Base-by-base conservation (phyloP, 106 monocot genomes). In the Dendrobium catenatum region DNA sequence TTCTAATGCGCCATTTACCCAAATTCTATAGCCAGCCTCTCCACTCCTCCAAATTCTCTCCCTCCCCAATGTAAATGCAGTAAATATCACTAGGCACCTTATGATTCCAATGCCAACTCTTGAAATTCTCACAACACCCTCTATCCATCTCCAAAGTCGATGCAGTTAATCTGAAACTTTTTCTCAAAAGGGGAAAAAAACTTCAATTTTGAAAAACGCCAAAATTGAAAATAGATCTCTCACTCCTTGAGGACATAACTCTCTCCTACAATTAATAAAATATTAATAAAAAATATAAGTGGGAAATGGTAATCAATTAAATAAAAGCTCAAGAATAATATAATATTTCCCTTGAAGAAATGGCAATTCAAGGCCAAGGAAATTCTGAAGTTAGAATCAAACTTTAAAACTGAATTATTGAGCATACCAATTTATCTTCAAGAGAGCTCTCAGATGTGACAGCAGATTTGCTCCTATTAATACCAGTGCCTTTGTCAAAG, bases 361-460 rank as follows among this genome's bases (percentile, higher is more conserved):
- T n/a, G 22, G 8, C 22, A 4, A 61, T 22, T 61, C 22, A 4
- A 61, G 33, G 9, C 13, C 3, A 37, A 70, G n/a, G 74, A 74
- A 74, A 74, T 74, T n/a, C 43, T 74, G 16, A 20, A 74, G 19
- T 74, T 44, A 44, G 1, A 74, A 44, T 44, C 43, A 20, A 74
- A 19, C 4, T 17, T 1, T 74, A 44, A 42, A 2, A 0, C 22
- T 8, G 43, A 20, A 74, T 42, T 42, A 42, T 18, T 72, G 74
- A 74, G 74, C 20, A 76, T 89, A 89, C 89, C 83, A 82, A 16
- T 54, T 77, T 92, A 76, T 90, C 92, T 76, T 89, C 92, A 26
- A 78, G n/a, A 59, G 82, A 72, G 72, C 44, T 77, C 81, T 90
- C 90, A 56, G 82, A 78, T 77, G 85, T 73, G 58, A 66, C 55